Percentiles rank a stretch among this genome's conserved stretches.
Conservation (phyloP, 1,139 yeast species). For the Zygosaccharomyces sapae region DNA sequence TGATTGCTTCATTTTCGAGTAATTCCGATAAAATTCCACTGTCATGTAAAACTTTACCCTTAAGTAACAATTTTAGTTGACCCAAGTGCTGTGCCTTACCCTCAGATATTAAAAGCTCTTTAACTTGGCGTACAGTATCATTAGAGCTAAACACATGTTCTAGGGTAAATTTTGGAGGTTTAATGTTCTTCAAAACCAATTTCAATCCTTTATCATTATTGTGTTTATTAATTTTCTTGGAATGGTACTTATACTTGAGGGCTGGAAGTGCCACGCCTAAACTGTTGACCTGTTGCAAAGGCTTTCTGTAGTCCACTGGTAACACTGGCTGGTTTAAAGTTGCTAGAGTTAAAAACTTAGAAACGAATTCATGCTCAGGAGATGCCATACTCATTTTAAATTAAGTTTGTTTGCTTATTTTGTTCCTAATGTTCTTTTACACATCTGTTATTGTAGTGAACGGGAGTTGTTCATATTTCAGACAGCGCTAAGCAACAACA, state of each 20-base stretch:
- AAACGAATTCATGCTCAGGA: constrained; percentile 32
- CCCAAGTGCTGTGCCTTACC: constrained; percentile 27
- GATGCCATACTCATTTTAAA: constrained; percentile 9
- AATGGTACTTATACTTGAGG: constrained; percentile 34
- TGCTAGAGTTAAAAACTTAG: constrained; percentile 33
- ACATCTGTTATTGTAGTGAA: neutral
- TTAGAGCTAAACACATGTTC: constrained; percentile 29
- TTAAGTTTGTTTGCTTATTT: neutral
- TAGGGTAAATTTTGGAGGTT: constrained; percentile 43
- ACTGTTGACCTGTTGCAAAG: constrained; percentile 30
- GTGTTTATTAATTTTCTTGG: constrained; percentile 15
- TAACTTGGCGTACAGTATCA: constrained; percentile 41
- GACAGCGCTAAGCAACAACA: constrained; percentile 6
- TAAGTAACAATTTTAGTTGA: constrained; percentile 43
- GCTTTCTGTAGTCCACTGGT: constrained; percentile 28
- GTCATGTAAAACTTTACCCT: constrained; percentile 50
- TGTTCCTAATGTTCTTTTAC: neutral
- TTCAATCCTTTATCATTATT: constrained; percentile 12
- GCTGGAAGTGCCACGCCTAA: constrained; percentile 38
- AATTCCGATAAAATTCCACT: constrained; percentile 32
- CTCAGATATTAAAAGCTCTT: constrained; percentile 35
- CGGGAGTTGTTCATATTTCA: too few relatives aligned
- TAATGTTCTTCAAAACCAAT: constrained; percentile 43
- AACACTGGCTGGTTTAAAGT: constrained; percentile 29
- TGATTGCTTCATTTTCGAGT: constrained; percentile 22